Conservation (phyloP, 2,329 filamentous ascomycete species). For the Didymella lethalis region DNA sequence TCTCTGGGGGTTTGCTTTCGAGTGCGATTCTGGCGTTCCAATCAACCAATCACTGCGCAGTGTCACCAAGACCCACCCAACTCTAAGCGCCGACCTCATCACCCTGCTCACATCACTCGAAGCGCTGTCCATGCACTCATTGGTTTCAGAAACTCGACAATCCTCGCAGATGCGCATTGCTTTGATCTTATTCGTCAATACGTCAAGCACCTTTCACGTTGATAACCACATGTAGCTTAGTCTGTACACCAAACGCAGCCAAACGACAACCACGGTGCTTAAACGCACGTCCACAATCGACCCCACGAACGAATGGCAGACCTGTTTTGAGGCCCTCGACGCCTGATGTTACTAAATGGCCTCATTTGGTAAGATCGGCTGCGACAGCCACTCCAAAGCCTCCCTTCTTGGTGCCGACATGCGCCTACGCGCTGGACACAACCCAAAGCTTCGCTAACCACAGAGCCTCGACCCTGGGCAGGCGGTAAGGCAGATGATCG, state of each 20-base stretch:
- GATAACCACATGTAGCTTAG: slow-evolving; percentile 2
- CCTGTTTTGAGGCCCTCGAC: background rate
- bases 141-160: slow-evolving; percentile 14
- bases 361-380: slow-evolving; percentile 10
- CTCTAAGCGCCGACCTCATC: slow-evolving; percentile 15
- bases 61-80: slow-evolving; percentile 3
- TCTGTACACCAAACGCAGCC: slow-evolving; percentile 11
- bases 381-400: slow-evolving; percentile 3
- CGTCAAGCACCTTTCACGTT: background rate
- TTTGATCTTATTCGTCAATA: background rate
- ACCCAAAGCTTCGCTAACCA: slow-evolving; percentile 13
- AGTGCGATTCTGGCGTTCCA: background rate
- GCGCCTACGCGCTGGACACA: slow-evolving; percentile 41
- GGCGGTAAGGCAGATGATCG: slow-evolving; percentile 36
- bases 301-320: slow-evolving; percentile 14
- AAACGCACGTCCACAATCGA: slow-evolving; percentile 18
- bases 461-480: slow-evolving; percentile 15
- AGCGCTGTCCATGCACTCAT: slow-evolving; percentile 19
- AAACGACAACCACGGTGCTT: slow-evolving; percentile 34
- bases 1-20: background rate
- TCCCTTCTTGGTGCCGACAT: slow-evolving; percentile 11
- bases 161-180: background rate
- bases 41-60: slow-evolving; percentile 9
- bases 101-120: slow-evolving; percentile 13
- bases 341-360: slow-evolving; percentile 3